A percentile compares a stretch with the other conserved stretches of the same genome.
Conservation (phyloP, 306 rosid species). For the Quercus engelmannii region DNA sequence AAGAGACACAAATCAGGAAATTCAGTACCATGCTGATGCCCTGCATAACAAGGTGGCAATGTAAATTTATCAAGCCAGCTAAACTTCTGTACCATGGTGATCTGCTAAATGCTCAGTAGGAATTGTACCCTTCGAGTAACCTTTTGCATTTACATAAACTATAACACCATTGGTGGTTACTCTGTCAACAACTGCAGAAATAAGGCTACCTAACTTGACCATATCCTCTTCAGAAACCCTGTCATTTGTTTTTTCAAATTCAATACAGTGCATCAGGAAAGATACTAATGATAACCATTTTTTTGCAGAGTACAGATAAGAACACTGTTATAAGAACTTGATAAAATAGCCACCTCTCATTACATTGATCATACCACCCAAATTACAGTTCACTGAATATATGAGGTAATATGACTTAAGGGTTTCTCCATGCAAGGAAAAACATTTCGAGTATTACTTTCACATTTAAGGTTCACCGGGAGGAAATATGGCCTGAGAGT, state of each 20-base stretch:
- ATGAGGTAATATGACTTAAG: background rate
- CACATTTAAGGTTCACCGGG: background rate
- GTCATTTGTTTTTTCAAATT: constrained; percentile 30
- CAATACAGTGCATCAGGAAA: constrained; percentile 10
- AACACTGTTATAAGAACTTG: background rate
- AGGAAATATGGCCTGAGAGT: constrained; percentile 3
- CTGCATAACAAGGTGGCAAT: background rate
- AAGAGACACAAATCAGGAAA: constrained; percentile 22
- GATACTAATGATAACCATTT: background rate
- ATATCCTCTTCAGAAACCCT: constrained; percentile 75
- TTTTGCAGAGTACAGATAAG: background rate
- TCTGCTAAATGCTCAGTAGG: constrained; percentile 79
- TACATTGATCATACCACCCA: background rate
- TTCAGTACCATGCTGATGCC: constrained; percentile 7
- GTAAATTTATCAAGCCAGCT: background rate
- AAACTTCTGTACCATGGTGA: constrained; percentile 62
- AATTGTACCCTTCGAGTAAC: constrained; percentile 75
- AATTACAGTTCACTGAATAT: background rate
- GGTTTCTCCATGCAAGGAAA: background rate
- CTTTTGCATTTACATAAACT: constrained; percentile 57
- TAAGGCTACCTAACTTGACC: constrained; percentile 61
- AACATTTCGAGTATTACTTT: background rate
- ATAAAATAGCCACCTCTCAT: background rate
- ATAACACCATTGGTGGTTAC: constrained; percentile 51
- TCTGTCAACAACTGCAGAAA: constrained; percentile 82